phyloP scores from a whole-genome alignment of 208 protist species.

The Acanthamoeba healyi region DNA sequence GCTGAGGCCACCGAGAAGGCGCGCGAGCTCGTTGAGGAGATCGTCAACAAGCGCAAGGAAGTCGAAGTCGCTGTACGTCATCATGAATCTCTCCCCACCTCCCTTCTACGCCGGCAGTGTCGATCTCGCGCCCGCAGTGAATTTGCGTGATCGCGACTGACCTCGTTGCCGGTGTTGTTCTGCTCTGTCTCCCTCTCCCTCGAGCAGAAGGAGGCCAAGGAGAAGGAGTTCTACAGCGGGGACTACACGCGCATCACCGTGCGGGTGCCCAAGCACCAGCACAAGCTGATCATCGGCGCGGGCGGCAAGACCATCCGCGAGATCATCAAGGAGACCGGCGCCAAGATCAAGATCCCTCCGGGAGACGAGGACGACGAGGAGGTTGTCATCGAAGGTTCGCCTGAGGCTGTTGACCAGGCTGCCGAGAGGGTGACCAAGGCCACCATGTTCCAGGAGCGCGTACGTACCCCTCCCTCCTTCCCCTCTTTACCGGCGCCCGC shows the following conservation, averaged over 20 bases:
- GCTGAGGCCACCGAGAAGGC: constrained; percentile 27
- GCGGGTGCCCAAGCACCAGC: not conserved
- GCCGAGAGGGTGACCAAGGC: constrained; percentile 5
- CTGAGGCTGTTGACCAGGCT: constrained; percentile 31
- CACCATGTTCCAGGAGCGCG: constrained; percentile 11
- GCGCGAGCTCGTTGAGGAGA: not conserved
- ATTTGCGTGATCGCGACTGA: too few relatives aligned
- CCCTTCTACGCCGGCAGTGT: not conserved
- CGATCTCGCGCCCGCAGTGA: too few relatives aligned
- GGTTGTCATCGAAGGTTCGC: constrained; percentile 16
- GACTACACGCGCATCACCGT: constrained; percentile 14
- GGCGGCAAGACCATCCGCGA: constrained; percentile 51
- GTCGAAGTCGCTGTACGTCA: not conserved
- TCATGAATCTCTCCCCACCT: not conserved
- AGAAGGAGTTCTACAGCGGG: constrained; percentile 40
- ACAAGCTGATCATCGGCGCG: constrained; percentile 49
- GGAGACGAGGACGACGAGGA: constrained; percentile 6
- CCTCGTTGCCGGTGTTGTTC: not conserved
- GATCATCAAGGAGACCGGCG: constrained; percentile 23
- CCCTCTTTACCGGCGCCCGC: not conserved
- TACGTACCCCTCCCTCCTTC: not conserved
- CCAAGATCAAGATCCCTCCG: not conserved
- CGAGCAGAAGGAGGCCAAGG: constrained; percentile 16
- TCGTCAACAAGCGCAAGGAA: constrained; percentile 57
- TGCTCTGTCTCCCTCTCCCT: not conserved